A percentile compares a stretch with the other conserved stretches of the same genome.
These are phyloP conservation scores for Talaromyces piceae DNA, from an alignment of 2,329 filamentous ascomycete species.

Conservation along the genomic window DNA sequence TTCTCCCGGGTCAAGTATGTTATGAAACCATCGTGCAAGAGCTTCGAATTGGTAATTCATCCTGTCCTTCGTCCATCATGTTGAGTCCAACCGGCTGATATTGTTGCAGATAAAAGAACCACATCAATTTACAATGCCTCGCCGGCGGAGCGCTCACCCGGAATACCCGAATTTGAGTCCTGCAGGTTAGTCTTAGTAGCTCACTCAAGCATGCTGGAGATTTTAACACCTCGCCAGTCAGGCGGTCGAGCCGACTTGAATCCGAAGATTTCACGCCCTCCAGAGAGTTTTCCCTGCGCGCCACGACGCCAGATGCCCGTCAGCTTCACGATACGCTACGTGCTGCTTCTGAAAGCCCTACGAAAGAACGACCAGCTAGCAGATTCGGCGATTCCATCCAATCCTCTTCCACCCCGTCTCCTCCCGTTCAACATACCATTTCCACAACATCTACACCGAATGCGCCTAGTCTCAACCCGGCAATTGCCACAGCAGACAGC, in stretches of 20 bases:
- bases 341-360: slow-evolving; percentile 18
- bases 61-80: not conserved
- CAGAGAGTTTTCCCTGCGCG: slow-evolving; percentile 2
- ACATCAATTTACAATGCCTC: not conserved
- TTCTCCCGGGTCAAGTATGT: not conserved
- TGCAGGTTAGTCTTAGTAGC: slow-evolving; percentile 1
- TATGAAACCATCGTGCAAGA: not conserved
- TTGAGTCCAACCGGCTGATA: not conserved
- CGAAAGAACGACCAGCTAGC: slow-evolving; percentile 3
- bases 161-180: slow-evolving; percentile 9
- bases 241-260: slow-evolving; percentile 8
- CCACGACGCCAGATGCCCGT: slow-evolving; percentile 9
- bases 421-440: slow-evolving; percentile 26
- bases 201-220: too few relatives aligned
- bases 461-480: slow-evolving; percentile 19
- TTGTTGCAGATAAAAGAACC: not conserved
- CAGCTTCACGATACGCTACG: slow-evolving; percentile 15
- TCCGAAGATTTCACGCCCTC: not conserved
- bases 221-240: slow-evolving; percentile 2
- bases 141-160: not conserved
- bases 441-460: slow-evolving; percentile 23
- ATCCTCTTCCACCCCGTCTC: slow-evolving; percentile 22
- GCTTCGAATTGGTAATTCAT: not conserved
- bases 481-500: slow-evolving; percentile 6
- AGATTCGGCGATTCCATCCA: slow-evolving; percentile 1